Percentiles rank a stretch among this genome's conserved stretches.
Evolutionary conservation across 768 basidiomycete genomes (phyloP).

Genomic region (Hypsizygus marmoreus): DNA sequence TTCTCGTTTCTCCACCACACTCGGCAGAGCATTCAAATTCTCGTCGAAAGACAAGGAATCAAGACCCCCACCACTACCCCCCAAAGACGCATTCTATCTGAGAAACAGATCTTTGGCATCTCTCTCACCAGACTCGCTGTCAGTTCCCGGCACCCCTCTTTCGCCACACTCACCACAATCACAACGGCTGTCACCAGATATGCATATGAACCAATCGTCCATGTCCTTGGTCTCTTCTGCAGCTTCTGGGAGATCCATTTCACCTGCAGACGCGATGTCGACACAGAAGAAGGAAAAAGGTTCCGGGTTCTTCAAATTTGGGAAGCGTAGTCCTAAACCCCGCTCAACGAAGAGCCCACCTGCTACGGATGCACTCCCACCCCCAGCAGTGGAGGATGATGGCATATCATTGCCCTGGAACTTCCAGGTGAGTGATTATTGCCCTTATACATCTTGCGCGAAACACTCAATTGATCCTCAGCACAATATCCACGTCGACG

Average conservation of each 20-base stretch:
- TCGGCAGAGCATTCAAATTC: conserved; percentile 37
- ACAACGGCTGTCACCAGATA: conserved; percentile 31
- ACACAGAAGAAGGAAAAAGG: conserved; percentile 36
- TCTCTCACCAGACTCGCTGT: conserved; percentile 44
- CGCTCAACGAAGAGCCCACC: conserved; percentile 24
- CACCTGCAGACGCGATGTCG: conserved; percentile 17
- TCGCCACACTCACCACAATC: conserved; percentile 36
- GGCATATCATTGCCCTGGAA: conserved; percentile 74
- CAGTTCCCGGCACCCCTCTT: conserved; percentile 40
- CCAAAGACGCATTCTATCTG: conserved; percentile 61
- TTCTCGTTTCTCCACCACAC: conserved; percentile 32
- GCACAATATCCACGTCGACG: conserved; percentile 83
- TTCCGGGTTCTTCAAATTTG: conserved; percentile 45
- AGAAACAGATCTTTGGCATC: conserved; percentile 48
- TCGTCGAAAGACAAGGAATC: conserved; percentile 25
- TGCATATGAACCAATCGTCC: conserved; percentile 31
- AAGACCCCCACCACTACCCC: conserved; percentile 59
- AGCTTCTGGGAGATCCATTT: conserved; percentile 28
- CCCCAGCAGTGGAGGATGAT: conserved; percentile 48
- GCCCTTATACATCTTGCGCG: conserved; percentile 1
- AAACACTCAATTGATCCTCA: conserved; percentile 24
- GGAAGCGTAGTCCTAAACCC: conserved; percentile 33
- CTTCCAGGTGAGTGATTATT: conserved; percentile 56
- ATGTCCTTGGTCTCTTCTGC: conserved; percentile 40
- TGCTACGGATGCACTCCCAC: conserved; percentile 16